phyloP scores from a whole-genome alignment of 768 basidiomycete species.

The Coprinellus micaceus region DNA sequence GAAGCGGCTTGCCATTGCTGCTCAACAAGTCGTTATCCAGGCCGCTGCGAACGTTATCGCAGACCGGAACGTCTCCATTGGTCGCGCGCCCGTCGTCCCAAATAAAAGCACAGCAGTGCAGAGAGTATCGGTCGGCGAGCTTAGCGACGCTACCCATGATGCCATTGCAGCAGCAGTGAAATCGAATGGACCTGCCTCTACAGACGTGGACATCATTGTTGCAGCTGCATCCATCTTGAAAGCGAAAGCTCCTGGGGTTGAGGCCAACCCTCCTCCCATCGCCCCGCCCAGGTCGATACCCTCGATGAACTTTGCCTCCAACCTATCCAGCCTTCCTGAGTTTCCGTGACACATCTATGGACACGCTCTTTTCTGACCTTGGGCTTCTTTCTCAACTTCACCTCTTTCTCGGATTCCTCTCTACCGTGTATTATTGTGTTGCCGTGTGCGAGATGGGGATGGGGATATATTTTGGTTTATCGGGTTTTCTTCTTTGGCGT shows the following conservation, averaged over 20 bases:
- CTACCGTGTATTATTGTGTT: conserved; percentile 5
- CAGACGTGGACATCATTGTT: conserved; percentile 78
- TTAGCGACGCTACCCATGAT: conserved; percentile 51
- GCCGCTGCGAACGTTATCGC: conserved; percentile 68
- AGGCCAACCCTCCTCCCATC: conserved; percentile 21
- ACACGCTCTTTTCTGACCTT: conserved; percentile 17
- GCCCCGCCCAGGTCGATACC: conserved; percentile 20
- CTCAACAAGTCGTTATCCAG: conserved; percentile 77
- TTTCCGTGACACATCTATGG: conserved; percentile 34
- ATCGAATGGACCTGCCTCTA: conserved; percentile 65
- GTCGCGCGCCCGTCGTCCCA: conserved; percentile 34
- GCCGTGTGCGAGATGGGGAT: not conserved
- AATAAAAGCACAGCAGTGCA: conserved; percentile 42
- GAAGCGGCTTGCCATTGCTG: conserved; percentile 67
- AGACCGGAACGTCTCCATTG: conserved; percentile 40
- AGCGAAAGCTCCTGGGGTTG: conserved; percentile 32
- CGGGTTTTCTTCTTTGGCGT: conserved; percentile 17
- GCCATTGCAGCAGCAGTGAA: conserved; percentile 84
- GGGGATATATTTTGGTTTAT: conserved; percentile 16
- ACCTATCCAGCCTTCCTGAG: conserved; percentile 39
- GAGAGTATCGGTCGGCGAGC: conserved; percentile 47
- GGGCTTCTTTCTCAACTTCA: conserved; percentile 12
- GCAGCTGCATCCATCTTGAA: conserved; percentile 57
- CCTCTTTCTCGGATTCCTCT: not conserved
- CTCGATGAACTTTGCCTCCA: conserved; percentile 23